Percentiles rank a stretch among this genome's conserved stretches.
Conservation (phyloP, 495 filamentous ascomycete genomes). For the Podospora sp. region DNA sequence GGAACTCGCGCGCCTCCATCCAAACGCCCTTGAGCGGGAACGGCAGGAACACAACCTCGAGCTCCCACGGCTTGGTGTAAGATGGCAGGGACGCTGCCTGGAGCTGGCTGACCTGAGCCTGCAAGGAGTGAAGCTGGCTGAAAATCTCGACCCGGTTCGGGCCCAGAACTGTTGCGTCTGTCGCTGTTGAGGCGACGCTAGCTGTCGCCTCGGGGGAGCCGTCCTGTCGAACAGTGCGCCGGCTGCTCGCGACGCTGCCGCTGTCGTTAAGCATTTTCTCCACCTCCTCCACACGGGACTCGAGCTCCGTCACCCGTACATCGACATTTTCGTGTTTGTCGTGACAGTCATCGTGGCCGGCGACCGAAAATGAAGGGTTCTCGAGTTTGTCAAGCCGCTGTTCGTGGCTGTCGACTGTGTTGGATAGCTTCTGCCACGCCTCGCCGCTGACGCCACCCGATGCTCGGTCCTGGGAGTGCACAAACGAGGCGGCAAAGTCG, state of each 20-base stretch:
- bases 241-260: conserved; percentile 43
- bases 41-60: conserved; percentile 70
- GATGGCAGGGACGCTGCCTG: conserved; percentile 60
- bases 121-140: conserved; percentile 56
- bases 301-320: conserved; percentile 60
- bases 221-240: conserved; percentile 31
- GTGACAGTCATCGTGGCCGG: conserved; percentile 59
- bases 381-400: conserved; percentile 63
- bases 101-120: conserved; percentile 58
- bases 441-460: conserved; percentile 25
- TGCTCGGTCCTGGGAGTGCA: conserved; percentile 17
- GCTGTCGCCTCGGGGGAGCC: conserved; percentile 36
- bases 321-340: conserved; percentile 62
- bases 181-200: conserved; percentile 50
- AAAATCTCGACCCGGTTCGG: conserved; percentile 47
- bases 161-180: conserved; percentile 39
- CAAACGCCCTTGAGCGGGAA: conserved; percentile 67
- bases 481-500: conserved; percentile 20
- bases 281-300: conserved; percentile 61
- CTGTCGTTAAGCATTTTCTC: conserved; percentile 57
- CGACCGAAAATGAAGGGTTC: conserved; percentile 59
- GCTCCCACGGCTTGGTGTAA: conserved; percentile 60
- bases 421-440: conserved; percentile 40
- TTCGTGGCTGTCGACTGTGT: conserved; percentile 51
- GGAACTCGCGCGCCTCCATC: conserved; percentile 53